phyloP scores from a whole-genome alignment of 2,329 filamentous ascomycete species.

The Penicillium sp. region DNA sequence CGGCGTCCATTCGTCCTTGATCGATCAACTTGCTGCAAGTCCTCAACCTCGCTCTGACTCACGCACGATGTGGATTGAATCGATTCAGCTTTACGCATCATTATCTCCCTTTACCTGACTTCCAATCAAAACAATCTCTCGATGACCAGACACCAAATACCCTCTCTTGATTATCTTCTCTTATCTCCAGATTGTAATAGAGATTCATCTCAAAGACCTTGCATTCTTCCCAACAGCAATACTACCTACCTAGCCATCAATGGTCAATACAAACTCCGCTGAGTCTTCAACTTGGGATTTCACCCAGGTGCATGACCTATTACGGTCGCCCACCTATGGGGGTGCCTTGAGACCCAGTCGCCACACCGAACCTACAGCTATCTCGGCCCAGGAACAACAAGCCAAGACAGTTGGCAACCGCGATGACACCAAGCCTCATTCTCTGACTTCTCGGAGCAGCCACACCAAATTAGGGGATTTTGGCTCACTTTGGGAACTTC shows the following conservation, averaged over 20 bases:
- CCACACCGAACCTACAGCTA: constrained; percentile 11
- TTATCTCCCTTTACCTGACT: background rate
- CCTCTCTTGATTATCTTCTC: background rate
- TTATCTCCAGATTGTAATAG: background rate
- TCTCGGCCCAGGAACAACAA: constrained; percentile 9
- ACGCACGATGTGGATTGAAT: constrained; percentile 11
- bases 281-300: constrained; percentile 48
- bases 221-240: background rate
- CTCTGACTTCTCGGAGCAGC: constrained; percentile 4
- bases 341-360: constrained; percentile 10
- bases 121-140: background rate
- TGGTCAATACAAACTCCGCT: constrained; percentile 28
- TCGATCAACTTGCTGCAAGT: background rate
- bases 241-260: constrained; percentile 22
- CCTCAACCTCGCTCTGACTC: constrained; percentile 8
- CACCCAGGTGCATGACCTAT: constrained; percentile 46
- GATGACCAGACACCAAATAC: background rate
- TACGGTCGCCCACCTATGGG: constrained; percentile 36
- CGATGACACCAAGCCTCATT: background rate
- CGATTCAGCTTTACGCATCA: background rate
- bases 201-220: background rate
- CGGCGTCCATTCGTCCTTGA: background rate
- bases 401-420: constrained; percentile 1
- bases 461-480: constrained; percentile 46
- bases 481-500: constrained; percentile 43